Base-by-base conservation (phyloP, 2,329 filamentous ascomycete species). In the Phyllosticta citriasiana region DNA sequence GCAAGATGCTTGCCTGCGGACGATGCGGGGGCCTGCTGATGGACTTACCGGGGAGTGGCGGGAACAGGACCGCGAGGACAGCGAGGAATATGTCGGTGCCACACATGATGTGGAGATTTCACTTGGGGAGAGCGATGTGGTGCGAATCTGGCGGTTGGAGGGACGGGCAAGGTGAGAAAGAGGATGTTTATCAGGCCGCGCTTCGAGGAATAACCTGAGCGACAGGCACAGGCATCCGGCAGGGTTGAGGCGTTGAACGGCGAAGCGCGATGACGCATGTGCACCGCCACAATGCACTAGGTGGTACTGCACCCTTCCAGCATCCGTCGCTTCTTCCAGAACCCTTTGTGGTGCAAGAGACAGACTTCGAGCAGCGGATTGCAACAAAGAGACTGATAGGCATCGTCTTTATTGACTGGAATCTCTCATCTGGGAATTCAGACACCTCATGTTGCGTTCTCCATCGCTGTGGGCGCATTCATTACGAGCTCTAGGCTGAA, bases 51-150 rank as follows among this genome's bases (percentile, higher is more conserved):
- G 79, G 77, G 60, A 83, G 77, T 55, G 80, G 81, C 33, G 83
- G 83, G 72, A 86, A 86, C 69, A 86, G 78, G 69, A 85, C 76
- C 69, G 83, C 81, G 65, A 86, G 74, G 57, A 85, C 72, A 70
- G 79, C 82, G 67, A 86, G 75, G 68, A 85, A 84, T 66, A 84
- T 77, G 73, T 86, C 83, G 67, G 80, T 79, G 69, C 81, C 71
- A 72, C 82, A 85, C 82, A 84, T 84, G 6, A n/a, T 47, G 12
- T 78, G 64, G 4, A 7, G 40, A n/a, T 47, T 14, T 47, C 40
- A 47, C 40, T 47, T 47, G 40, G 4, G 40, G n/a, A 12, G 14
- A 47, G 16, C 16, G 40, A 6, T 7, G n/a, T 12, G 24, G 35
- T 16, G 26, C 19, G 35, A 9, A 30, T 2, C 27, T 54, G 8